phyloP scores from a whole-genome alignment of 169 alveolate genomes.

The Plasmodium falciparum region DNA sequence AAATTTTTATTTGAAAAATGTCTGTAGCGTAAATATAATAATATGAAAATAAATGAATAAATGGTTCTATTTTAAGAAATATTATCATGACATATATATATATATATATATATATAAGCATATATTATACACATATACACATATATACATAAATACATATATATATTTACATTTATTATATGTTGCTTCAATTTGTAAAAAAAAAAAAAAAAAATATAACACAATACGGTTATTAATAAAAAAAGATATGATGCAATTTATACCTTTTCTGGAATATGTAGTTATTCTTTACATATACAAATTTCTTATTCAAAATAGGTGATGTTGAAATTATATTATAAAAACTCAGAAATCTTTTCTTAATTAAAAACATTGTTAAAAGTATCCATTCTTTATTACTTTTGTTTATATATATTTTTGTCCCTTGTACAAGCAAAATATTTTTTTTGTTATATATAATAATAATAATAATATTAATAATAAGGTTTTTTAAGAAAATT shows the following conservation, averaged over 20 bases:
- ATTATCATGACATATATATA: too few relatives aligned
- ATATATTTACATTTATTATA: too few relatives aligned
- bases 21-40: background rate
- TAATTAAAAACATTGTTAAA: slow-evolving; percentile 44
- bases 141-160: too few relatives aligned
- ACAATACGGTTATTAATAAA: background rate
- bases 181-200: too few relatives aligned
- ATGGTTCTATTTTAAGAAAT: too few relatives aligned
- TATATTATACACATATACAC: too few relatives aligned
- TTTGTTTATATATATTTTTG: slow-evolving; percentile 17
- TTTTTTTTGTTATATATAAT: background rate
- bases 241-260: background rate
- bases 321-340: slow-evolving; percentile 9
- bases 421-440: background rate
- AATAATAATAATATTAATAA: background rate
- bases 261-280: slow-evolving; percentile 29
- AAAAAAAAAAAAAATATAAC: background rate
- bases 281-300: background rate
- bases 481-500: too few relatives aligned
- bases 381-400: slow-evolving; percentile 2
- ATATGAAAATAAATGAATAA: too few relatives aligned
- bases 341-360: slow-evolving; percentile 18
- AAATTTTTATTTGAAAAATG: slow-evolving; percentile 36
- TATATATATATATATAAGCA: too few relatives aligned
- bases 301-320: background rate